Base-by-base conservation (phyloP, 1,284 basidiomycete species). In the Mycosarcoma mackinlayi region DNA sequence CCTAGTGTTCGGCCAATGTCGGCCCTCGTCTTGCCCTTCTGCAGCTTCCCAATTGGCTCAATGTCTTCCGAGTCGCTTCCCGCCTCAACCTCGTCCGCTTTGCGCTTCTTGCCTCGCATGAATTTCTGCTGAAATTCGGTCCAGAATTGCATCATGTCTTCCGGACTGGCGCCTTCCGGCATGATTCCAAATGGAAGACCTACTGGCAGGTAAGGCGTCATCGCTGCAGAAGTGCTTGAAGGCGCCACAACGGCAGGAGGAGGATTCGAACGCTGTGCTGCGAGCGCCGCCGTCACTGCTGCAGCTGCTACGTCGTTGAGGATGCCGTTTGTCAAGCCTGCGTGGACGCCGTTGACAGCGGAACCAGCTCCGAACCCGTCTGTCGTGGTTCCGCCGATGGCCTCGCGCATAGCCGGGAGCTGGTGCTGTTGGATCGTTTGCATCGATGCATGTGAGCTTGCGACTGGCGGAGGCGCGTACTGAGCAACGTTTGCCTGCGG, bases 1-100 rank as follows among this genome's bases (percentile, higher is more conserved):
- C 92, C 92, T 9, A 93, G 84, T 14, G 91, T 92, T 37, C 88
- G 83, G 24, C 87, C 80, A 10, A 75, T 62, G 31, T 76, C 67
- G 16, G 65, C 57, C 39, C 54, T 40, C 27, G 46, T 46, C 47
- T 63, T 59, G 27, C 64, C 55, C 50, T 60, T 63, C 24, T 70
- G 68, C 33, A 70, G 33, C 54, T 74, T 68, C 37, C 57, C 54
- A 27, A 67, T 65, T 25, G 70, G 57, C 47, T 68, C 70, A 18
- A 69, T 64, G 25, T 73, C 70, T 9, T 69, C 70, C 40, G 47
- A 27, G 28, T 70, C 58, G 39, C 44, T 46, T 14, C 50, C 58
- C 31, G 57, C 37, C 14, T 63, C 59, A n/a, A 47, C 39, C 9
- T 46, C 53, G 5, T 56, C 60, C 10, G 54, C 66, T 30, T 70